Percentiles rank a stretch among this genome's conserved stretches.
Conservation (phyloP, 2,329 filamentous ascomycete genomes). For the Colletotrichum plurivorum region DNA sequence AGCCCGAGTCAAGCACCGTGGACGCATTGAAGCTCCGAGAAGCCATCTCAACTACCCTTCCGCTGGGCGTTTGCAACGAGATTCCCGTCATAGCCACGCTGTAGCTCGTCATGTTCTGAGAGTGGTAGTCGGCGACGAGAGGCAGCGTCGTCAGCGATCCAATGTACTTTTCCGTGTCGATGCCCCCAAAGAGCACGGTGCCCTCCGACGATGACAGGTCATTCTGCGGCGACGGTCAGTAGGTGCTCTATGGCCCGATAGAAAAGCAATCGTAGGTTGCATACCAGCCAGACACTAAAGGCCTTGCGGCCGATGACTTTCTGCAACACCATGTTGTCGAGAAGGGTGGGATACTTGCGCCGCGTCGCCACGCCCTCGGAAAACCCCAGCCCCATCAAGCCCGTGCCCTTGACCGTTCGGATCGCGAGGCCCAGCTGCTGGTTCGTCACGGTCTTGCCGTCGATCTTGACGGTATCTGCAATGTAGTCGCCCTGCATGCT, state of each 20-base stretch:
- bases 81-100: conserved; percentile 54
- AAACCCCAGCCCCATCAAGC: conserved; percentile 73
- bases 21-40: conserved; percentile 56
- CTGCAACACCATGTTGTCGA: conserved; percentile 74
- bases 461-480: conserved; percentile 68
- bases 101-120: conserved; percentile 55
- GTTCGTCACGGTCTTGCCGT: conserved; percentile 59
- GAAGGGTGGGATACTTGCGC: conserved; percentile 68
- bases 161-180: conserved; percentile 76
- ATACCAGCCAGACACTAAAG: conserved; percentile 76
- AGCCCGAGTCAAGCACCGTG: conserved; percentile 80
- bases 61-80: conserved; percentile 48
- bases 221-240: conserved; percentile 53
- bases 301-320: conserved; percentile 73
- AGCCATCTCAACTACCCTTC: conserved; percentile 49
- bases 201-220: conserved; percentile 69
- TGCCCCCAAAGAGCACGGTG: conserved; percentile 81
- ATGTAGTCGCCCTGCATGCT: conserved; percentile 71
- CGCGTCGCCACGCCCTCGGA: conserved; percentile 62
- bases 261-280: conserved; percentile 9
- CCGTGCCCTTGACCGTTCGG: conserved; percentile 63
- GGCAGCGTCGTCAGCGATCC: conserved; percentile 77
- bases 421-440: conserved; percentile 71
- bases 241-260: too few species aligned
- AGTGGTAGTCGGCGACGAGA: conserved; percentile 48